Percentiles rank a stretch among this genome's conserved stretches.
Evolutionary conservation across 106 monocot species (phyloP).

Genomic region (Agapanthus africanus): DNA sequence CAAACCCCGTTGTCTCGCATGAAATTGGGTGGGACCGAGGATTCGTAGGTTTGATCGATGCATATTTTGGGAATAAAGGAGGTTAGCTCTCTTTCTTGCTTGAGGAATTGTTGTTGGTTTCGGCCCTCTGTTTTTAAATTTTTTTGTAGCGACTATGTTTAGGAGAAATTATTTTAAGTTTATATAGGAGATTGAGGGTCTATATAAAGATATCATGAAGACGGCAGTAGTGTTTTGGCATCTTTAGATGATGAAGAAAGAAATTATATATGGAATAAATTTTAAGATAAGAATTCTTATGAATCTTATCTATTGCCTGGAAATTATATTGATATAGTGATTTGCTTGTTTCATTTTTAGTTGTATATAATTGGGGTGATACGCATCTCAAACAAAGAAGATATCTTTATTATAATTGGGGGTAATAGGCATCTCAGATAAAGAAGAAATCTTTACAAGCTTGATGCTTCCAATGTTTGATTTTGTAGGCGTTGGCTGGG

Average conservation of each 20-base stretch:
- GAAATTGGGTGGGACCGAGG: constrained; percentile 37
- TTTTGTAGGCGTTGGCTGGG: too few relatives aligned
- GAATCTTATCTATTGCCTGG: not conserved
- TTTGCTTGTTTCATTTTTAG: too few relatives aligned
- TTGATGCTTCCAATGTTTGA: too few relatives aligned
- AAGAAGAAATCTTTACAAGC: too few relatives aligned
- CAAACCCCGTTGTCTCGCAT: constrained; percentile 55
- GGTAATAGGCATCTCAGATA: too few relatives aligned
- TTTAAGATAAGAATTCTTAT: not conserved
- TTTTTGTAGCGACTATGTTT: not conserved
- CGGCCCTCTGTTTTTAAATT: not conserved
- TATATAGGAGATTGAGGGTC: not conserved
- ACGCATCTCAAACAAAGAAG: too few relatives aligned
- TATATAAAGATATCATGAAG: not conserved
- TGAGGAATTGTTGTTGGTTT: not conserved
- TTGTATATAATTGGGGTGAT: too few relatives aligned
- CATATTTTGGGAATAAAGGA: not conserved
- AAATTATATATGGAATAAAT: not conserved
- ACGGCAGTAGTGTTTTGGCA: too few relatives aligned
- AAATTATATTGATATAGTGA: too few relatives aligned
- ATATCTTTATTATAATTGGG: too few relatives aligned
- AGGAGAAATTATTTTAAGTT: not conserved
- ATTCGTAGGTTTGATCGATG: constrained; percentile 8
- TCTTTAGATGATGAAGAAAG: not conserved
- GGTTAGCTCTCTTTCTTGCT: not conserved